Evolutionary conservation across 805 yeast genomes (phyloP).

Genomic region (Candida qinlingensis): DNA sequence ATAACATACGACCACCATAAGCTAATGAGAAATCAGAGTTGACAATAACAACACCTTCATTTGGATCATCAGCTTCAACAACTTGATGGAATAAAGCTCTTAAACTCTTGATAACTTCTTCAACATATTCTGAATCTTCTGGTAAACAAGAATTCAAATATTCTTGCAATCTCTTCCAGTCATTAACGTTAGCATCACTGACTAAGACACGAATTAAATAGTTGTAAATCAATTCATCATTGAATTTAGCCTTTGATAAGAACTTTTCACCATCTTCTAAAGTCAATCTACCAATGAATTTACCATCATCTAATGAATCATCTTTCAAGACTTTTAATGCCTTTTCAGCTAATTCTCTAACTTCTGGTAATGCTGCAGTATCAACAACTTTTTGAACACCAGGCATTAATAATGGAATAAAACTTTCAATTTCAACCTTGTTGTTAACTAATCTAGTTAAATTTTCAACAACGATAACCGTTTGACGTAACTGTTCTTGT

Average conservation of each 20-base stretch:
- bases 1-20: slow-evolving; percentile 94
- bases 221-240: slow-evolving; percentile 35
- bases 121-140: slow-evolving; percentile 37
- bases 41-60: slow-evolving; percentile 86
- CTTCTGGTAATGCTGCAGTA: slow-evolving; percentile 93
- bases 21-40: slow-evolving; percentile 94
- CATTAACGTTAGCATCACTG: slow-evolving; percentile 66
- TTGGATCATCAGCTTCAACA: slow-evolving; percentile 52
- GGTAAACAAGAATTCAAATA: slow-evolving; percentile 41
- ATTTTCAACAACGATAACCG: slow-evolving; percentile 93
- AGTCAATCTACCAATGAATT: slow-evolving; percentile 70
- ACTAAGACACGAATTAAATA: slow-evolving; percentile 52
- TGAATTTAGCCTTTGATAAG: slow-evolving; percentile 26
- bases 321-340: slow-evolving; percentile 78
- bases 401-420: slow-evolving; percentile 84
- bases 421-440: slow-evolving; percentile 83
- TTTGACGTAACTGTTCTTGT: slow-evolving; percentile 94
- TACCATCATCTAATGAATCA: slow-evolving; percentile 71
- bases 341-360: slow-evolving; percentile 85
- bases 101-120: slow-evolving; percentile 40
- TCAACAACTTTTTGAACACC: slow-evolving; percentile 84
- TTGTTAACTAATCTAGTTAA: slow-evolving; percentile 92
- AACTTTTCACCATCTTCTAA: slow-evolving; percentile 47
- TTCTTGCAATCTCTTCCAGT: slow-evolving; percentile 58
- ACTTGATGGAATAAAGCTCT: slow-evolving; percentile 50